Evolutionary conservation across 2,329 filamentous ascomycete genomes (phyloP), one percentile per base, ranked within the genome.

Genomic region (Ceratocystis lukuohia): DNA sequence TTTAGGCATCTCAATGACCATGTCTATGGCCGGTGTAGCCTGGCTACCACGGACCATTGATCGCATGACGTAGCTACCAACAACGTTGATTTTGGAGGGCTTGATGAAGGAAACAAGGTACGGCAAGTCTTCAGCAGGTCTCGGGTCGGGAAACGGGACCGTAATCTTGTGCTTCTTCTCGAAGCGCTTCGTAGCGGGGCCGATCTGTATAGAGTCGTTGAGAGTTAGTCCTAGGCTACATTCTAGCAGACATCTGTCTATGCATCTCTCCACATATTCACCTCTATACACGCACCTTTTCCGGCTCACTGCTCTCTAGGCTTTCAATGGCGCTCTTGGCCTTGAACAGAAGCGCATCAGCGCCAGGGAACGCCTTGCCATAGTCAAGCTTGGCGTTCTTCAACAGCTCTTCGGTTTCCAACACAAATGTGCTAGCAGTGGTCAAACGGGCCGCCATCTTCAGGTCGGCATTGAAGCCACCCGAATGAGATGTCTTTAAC

Each of bases 101-200:
- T 84, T 87, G 59, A 81, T 81, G 74, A 91, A 96, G 48, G 87
- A 80, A 64, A 97, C 79, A 71, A 91, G 92, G 76, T 96, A 96
- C 64, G 88, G 88, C 41, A 85, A 85, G 74, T 93, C 87, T 71
- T 84, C 84, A 10, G 83, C 79, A 1, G 93, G 92, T 63, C 80
- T 84, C 20, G 91, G 91, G n/a, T 87, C 81, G 17, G 93, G 91
- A 72, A 91, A 96, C 0, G 94, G 94, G 61, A 96, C 82, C n/a
- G 79, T 75, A 67, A 96, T 81, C 62, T 84, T 84, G 72, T 86
- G 80, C 50, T 80, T 80, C 74, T 85, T 87, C 70, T 88, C 84
- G 71, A 89, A 82, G 68, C 82, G 83, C 72, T 86, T 79, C 0
- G 79, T 79, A 7, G 89, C 91, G 71, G 94, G 85, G 44, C 76